Base-by-base conservation (phyloP, 2,329 filamentous ascomycete species). In the Penicillium occitanis region DNA sequence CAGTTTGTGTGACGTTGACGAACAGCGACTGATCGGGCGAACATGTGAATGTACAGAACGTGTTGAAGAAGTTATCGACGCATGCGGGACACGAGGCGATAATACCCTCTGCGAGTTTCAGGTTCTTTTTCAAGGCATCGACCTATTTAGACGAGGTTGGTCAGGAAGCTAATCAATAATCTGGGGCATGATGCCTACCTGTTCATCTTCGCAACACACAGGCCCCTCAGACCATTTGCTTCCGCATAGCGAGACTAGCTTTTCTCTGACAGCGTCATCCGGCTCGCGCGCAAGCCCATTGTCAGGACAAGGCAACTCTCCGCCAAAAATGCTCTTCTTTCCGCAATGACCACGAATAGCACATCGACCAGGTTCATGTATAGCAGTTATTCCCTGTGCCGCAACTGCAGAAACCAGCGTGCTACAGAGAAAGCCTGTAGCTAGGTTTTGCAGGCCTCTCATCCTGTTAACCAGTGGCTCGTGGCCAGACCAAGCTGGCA, bases 11-110 rank as follows among this genome's bases (percentile, higher is more conserved):
- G 51, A 99, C 88, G 73, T 99, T 99, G 76, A 99, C 84, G 75
- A 99, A 99, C 0, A 96, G 83, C 0, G 93, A 97, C 77, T 99
- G 95, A 74, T 99, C 91, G 5, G 96, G 94, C 4, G 95, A 99
- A 82, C 96, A 99, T 2, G 93, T 98, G 75, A 99, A 98, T 4
- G 93, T 96, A 81, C 95, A 99, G 79, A 99, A 99, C 53, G 96
- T 84, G 81, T 99, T 96, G 84, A 92, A 98, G 83, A 99, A 99
- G 83, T 99, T 99, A 73, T 93, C 90, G 79, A 95, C 96, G 86
- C 95, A 99, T 37, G 96, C 95, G 1, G 95, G 95, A 77, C 95
- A 99, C 10, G 93, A 92, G 30, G 93, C 89, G 76, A 99, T 93
- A 74, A 99, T 90, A 67, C 90, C 88, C 72, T 93, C 92, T 1